A percentile compares a stretch with the other conserved stretches of the same genome.
Evolutionary conservation across 73 alveolate species (phyloP).

Genomic region (Blepharisma stoltei): DNA sequence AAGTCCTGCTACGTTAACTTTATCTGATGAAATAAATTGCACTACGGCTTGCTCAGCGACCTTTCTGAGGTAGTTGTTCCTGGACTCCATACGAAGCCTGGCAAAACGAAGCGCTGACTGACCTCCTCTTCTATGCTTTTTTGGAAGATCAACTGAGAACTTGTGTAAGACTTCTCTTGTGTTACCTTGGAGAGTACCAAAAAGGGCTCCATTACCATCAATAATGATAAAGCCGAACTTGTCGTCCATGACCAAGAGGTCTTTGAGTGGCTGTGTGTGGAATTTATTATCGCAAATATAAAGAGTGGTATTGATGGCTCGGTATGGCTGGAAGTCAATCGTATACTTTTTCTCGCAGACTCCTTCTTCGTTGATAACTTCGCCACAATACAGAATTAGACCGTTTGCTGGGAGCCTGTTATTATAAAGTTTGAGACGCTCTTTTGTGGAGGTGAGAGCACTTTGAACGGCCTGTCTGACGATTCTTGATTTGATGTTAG

Average conservation of each 20-base stretch:
- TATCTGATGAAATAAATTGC: slow-evolving; percentile 92
- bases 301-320: slow-evolving; percentile 92
- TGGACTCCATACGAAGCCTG: slow-evolving; percentile 87
- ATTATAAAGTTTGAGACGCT: slow-evolving; percentile 74
- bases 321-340: slow-evolving; percentile 96
- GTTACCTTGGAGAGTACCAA: slow-evolving; percentile 97
- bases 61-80: slow-evolving; percentile 96
- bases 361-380: slow-evolving; percentile 89
- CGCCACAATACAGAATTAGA: slow-evolving; percentile 92
- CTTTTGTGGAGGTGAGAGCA: slow-evolving; percentile 83
- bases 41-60: slow-evolving; percentile 95
- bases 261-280: slow-evolving; percentile 81
- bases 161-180: slow-evolving; percentile 75
- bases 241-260: slow-evolving; percentile 61
- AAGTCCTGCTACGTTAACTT: slow-evolving; percentile 90
- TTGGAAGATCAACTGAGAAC: slow-evolving; percentile 89
- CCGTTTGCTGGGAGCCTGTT: slow-evolving; percentile 94
- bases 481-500: slow-evolving; percentile 83
- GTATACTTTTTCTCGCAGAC: slow-evolving; percentile 85
- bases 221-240: slow-evolving; percentile 95
- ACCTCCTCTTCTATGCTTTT: slow-evolving; percentile 98
- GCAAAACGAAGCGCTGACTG: slow-evolving; percentile 96
- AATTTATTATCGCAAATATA: slow-evolving; percentile 93
- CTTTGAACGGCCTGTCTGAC: slow-evolving; percentile 71
- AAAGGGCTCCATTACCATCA: slow-evolving; percentile 98